These are phyloP conservation scores for Verticillium dahliae DNA, from an alignment of 2,329 filamentous ascomycete species.

Conservation along the genomic window DNA sequence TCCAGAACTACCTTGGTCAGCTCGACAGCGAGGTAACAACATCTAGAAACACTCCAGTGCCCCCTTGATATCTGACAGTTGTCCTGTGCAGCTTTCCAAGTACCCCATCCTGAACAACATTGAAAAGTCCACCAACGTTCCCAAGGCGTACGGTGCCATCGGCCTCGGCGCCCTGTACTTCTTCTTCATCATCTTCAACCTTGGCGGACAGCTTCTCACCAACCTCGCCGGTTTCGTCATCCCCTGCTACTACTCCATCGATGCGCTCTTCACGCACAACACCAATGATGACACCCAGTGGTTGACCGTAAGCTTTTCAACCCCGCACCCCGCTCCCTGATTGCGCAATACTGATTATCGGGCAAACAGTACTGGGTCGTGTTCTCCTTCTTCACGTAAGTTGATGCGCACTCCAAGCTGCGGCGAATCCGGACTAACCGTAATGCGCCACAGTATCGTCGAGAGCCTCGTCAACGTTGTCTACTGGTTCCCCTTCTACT, in stretches of 20 bases:
- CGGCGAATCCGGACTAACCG: slow-evolving; percentile 5
- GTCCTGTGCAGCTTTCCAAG: slow-evolving; percentile 46
- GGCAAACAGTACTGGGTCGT: slow-evolving; percentile 73
- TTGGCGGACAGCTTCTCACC: slow-evolving; percentile 80
- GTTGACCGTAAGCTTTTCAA: slow-evolving; percentile 54
- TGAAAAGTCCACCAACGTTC: slow-evolving; percentile 75
- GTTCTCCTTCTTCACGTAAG: slow-evolving; percentile 70
- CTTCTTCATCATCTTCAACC: slow-evolving; percentile 89
- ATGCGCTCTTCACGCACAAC: slow-evolving; percentile 64
- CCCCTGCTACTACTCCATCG: slow-evolving; percentile 77
- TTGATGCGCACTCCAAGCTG: slow-evolving; percentile 9
- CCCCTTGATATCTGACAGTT: background rate
- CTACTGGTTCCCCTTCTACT: slow-evolving; percentile 99
- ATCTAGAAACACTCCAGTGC: slow-evolving; percentile 11
- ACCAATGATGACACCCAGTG: slow-evolving; percentile 79
- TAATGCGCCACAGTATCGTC: slow-evolving; percentile 45
- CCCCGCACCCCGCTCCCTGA: background rate
- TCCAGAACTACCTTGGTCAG: slow-evolving; percentile 68
- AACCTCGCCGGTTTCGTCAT: slow-evolving; percentile 80
- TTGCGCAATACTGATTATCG: background rate
- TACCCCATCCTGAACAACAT: slow-evolving; percentile 79
- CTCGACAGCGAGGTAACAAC: slow-evolving; percentile 76
- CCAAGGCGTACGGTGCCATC: slow-evolving; percentile 79
- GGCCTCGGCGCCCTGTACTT: slow-evolving; percentile 75
- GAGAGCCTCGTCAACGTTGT: slow-evolving; percentile 80